Percentiles rank a stretch among this genome's conserved stretches.
Evolutionary conservation across 306 rosid genomes (phyloP).

Genomic region (Cucurbita argyrosperma): DNA sequence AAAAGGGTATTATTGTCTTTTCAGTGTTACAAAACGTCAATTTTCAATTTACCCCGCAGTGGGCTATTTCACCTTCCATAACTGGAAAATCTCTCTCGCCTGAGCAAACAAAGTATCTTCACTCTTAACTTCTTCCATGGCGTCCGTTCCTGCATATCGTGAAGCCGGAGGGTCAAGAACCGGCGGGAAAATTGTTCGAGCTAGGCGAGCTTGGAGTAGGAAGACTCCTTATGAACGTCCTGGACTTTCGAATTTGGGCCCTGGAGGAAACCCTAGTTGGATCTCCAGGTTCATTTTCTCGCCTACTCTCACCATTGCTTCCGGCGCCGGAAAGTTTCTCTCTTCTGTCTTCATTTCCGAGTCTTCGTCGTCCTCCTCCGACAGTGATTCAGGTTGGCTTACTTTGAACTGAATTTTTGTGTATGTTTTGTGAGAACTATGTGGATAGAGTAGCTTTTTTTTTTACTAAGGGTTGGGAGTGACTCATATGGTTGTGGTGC

Average conservation of each 20-base stretch:
- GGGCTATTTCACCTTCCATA: not conserved
- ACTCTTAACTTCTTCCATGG: conserved; percentile 24
- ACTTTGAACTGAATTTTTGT: not conserved
- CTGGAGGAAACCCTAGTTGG: conserved; percentile 57
- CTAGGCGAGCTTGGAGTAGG: conserved; percentile 25
- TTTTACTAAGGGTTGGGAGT: not conserved
- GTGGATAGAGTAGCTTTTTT: not conserved
- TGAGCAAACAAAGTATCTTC: not conserved
- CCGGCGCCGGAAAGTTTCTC: conserved; percentile 62
- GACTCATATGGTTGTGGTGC: not conserved
- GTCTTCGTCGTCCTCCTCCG: conserved; percentile 32
- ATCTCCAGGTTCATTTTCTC: conserved; percentile 48
- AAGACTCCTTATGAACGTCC: conserved; percentile 76
- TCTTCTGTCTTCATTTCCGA: conserved; percentile 46
- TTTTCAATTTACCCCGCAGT: not conserved
- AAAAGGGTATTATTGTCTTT: not conserved
- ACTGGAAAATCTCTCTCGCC: not conserved
- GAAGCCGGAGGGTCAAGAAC: conserved; percentile 28
- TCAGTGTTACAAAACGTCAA: not conserved
- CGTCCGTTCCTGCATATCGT: conserved; percentile 45
- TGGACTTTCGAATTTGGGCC: conserved; percentile 5
- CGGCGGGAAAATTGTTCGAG: conserved; percentile 70
- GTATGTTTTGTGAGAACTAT: not conserved
- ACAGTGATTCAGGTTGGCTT: conserved; percentile 25
- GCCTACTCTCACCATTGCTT: conserved; percentile 52